Percentiles rank a stretch among this genome's conserved stretches.
Conservation (phyloP, 768 basidiomycete species). For the Kwoniella sp. region DNA sequence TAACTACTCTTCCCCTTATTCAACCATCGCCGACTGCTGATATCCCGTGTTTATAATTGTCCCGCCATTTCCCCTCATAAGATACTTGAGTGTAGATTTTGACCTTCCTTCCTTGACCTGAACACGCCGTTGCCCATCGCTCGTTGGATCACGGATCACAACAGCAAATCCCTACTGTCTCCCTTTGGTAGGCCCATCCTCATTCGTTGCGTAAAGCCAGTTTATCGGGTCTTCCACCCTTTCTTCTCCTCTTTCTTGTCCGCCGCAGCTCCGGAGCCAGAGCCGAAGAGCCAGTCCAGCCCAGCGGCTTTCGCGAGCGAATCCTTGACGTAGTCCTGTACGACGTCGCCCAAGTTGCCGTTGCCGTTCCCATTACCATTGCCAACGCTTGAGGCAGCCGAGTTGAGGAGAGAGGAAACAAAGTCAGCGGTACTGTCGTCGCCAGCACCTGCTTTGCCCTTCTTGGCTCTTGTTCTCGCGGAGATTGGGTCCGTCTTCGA, state of each 20-base stretch:
- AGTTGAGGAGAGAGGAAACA: constrained; percentile 29
- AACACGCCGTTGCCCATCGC: no score
- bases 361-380: neutral
- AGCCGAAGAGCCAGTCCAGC: constrained; percentile 30
- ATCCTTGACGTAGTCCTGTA: constrained; percentile 41
- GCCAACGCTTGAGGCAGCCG: constrained; percentile 14
- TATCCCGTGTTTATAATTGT: no score
- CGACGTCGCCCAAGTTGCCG: constrained; percentile 16
- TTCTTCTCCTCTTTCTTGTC: constrained; percentile 9
- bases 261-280: neutral
- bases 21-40: no score
- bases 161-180: no score
- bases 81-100: no score
- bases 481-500: constrained; percentile 23
- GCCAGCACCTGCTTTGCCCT: constrained; percentile 8
- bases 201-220: neutral
- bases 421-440: constrained; percentile 26
- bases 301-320: constrained; percentile 34
- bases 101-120: no score
- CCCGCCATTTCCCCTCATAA: no score
- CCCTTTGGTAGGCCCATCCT: no score
- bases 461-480: constrained; percentile 23
- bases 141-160: no score
- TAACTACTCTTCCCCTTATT: no score
- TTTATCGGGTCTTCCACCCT: constrained; percentile 15